Evolutionary conservation across 441 rosid species (phyloP).

Genomic region (Erodium moschatum): DNA sequence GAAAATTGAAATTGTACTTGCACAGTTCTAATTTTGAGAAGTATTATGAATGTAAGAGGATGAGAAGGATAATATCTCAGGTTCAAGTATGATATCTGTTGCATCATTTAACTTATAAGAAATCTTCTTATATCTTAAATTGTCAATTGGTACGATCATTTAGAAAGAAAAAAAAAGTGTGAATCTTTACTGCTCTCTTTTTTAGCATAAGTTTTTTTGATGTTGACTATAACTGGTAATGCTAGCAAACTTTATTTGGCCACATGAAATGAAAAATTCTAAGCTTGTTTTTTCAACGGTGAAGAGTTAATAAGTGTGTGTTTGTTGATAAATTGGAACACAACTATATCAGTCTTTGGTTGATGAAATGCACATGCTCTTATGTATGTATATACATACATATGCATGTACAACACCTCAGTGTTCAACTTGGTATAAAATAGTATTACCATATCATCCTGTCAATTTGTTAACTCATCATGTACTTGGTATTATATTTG

Average conservation of each 20-base stretch:
- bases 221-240: neutral
- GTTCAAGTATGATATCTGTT: neutral
- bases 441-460: neutral
- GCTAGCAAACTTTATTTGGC: neutral
- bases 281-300: no score
- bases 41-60: neutral
- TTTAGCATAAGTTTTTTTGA: neutral
- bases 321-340: neutral
- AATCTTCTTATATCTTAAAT: neutral
- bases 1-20: neutral
- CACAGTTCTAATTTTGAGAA: neutral
- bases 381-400: neutral
- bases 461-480: conserved; percentile 16
- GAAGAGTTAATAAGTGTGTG: neutral
- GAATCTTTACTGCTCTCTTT: neutral
- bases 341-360: neutral
- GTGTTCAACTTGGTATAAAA: neutral
- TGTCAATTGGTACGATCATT: neutral
- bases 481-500: conserved; percentile 22
- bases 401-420: neutral
- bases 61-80: neutral
- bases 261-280: neutral
- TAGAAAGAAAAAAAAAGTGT: neutral
- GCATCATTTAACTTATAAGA: neutral
- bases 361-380: neutral